Base-by-base conservation (phyloP, 2,329 filamentous ascomycete genomes). In the Golovinomyces cichoracearum region DNA sequence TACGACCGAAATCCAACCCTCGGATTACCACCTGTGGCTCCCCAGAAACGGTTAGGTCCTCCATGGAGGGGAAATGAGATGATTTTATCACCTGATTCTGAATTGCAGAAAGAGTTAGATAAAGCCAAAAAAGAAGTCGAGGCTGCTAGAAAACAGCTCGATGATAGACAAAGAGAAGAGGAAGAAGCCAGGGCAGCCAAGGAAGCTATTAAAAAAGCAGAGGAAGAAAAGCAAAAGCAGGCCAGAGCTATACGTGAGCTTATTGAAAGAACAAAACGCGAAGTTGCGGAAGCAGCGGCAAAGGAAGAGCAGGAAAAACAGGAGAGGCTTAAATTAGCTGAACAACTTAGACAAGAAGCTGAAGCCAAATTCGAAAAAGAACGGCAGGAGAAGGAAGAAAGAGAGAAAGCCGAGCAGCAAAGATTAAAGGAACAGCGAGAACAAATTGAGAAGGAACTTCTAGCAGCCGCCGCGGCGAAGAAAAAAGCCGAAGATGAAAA, bases 21-120 rank as follows among this genome's bases (percentile, higher is more conserved):
- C 21, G 49, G 52, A 45, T 52, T 42, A 48, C 50, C 50, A 56
- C 48, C 54, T 49, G 50, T 51, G 12, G 50, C 42, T 1, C 50
- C 53, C n/a, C n/a, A n/a, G n/a, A n/a, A n/a, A n/a, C n/a, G n/a
- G n/a, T n/a, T n/a, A n/a, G n/a, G n/a, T n/a, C n/a, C n/a, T n/a
- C n/a, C n/a, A n/a, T n/a, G n/a, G n/a, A n/a, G n/a, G n/a, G n/a
- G n/a, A n/a, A n/a, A n/a, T n/a, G n/a, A n/a, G n/a, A n/a, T n/a
- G n/a, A n/a, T n/a, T n/a, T n/a, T n/a, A n/a, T 47, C 50, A n/a
- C 45, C 50, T 23, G 56, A 57, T 49, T 53, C 54, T 33, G 57
- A 57, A 42, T 50, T 53, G 42, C 68, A 71, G 51, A 67, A 79
- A 49, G 74, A 74, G 56, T 65, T 78, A 52, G 66, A 66, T n/a